Evolutionary conservation across 2,329 filamentous ascomycete genomes (phyloP).

Genomic region (Cryphonectria parasitica): DNA sequence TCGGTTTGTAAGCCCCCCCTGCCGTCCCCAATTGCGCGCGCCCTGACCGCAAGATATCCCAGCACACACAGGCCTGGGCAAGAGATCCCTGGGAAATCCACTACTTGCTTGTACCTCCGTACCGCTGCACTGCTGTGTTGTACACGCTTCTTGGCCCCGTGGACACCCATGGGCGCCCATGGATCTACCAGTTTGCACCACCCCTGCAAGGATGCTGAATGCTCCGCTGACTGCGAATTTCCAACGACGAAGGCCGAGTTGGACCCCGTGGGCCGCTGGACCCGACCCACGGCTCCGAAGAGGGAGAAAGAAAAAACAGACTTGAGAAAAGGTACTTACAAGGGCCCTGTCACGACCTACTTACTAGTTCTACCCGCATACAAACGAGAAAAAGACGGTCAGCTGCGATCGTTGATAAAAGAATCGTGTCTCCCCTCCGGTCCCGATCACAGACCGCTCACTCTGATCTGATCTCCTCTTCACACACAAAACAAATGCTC

Average conservation of each 20-base stretch:
- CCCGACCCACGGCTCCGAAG: slow-evolving; percentile 27
- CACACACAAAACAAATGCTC: too few relatives aligned
- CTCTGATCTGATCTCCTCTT: background rate
- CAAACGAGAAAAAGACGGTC: slow-evolving; percentile 20
- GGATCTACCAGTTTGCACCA: slow-evolving; percentile 8
- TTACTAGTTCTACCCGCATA: slow-evolving; percentile 13
- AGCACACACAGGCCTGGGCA: background rate
- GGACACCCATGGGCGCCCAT: slow-evolving; percentile 3
- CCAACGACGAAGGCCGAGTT: slow-evolving; percentile 28
- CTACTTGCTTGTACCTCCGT: slow-evolving; percentile 6
- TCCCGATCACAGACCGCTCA: slow-evolving; percentile 1
- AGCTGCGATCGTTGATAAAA: slow-evolving; percentile 29
- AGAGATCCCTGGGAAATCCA: background rate
- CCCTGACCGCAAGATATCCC: slow-evolving; percentile 18
- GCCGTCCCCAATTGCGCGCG: background rate
- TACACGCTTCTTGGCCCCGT: background rate
- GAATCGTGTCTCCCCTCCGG: slow-evolving; percentile 27
- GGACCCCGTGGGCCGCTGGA: slow-evolving; percentile 26
- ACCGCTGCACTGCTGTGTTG: background rate
- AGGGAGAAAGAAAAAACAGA: background rate
- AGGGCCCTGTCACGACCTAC: background rate
- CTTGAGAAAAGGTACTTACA: background rate
- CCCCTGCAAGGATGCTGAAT: slow-evolving; percentile 12
- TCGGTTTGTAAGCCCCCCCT: slow-evolving; percentile 26
- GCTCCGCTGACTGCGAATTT: slow-evolving; percentile 29